phyloP scores from a whole-genome alignment of 1,139 yeast species.

The Starmera stellimalicola region DNA sequence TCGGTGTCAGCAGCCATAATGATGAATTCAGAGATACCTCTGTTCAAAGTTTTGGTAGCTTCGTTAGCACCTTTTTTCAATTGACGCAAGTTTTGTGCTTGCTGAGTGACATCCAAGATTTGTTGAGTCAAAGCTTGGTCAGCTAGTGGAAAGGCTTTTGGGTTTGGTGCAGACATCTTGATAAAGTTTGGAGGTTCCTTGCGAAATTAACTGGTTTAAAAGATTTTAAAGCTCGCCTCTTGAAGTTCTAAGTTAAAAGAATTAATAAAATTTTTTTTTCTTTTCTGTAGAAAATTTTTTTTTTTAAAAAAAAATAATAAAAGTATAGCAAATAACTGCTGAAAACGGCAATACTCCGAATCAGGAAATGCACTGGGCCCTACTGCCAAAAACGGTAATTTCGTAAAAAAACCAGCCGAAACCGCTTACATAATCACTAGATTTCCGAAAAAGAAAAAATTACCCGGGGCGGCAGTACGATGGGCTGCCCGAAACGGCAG shows the following conservation, averaged over 20 bases:
- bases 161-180: slow-evolving; percentile 69
- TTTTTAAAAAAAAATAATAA: too few species aligned
- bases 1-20: slow-evolving; percentile 99
- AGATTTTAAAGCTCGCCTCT: slow-evolving; percentile 20
- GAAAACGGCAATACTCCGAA: too few species aligned
- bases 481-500: too few species aligned
- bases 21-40: slow-evolving; percentile 99
- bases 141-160: slow-evolving; percentile 98
- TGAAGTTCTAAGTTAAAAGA: background rate
- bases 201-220: slow-evolving; percentile 23
- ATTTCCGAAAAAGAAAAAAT: too few species aligned
- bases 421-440: too few species aligned
- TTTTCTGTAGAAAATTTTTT: background rate
- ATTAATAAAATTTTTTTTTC: slow-evolving; percentile 1
- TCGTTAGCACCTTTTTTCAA: slow-evolving; percentile 99
- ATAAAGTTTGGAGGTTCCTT: slow-evolving; percentile 74
- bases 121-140: slow-evolving; percentile 93
- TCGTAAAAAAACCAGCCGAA: too few species aligned
- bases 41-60: slow-evolving; percentile 98
- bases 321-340: too few species aligned
- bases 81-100: slow-evolving; percentile 96
- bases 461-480: too few species aligned
- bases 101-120: slow-evolving; percentile 96
- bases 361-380: too few species aligned
- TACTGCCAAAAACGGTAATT: too few species aligned